Conservation (phyloP, 2,329 filamentous ascomycete species). For the Claviceps africana region DNA sequence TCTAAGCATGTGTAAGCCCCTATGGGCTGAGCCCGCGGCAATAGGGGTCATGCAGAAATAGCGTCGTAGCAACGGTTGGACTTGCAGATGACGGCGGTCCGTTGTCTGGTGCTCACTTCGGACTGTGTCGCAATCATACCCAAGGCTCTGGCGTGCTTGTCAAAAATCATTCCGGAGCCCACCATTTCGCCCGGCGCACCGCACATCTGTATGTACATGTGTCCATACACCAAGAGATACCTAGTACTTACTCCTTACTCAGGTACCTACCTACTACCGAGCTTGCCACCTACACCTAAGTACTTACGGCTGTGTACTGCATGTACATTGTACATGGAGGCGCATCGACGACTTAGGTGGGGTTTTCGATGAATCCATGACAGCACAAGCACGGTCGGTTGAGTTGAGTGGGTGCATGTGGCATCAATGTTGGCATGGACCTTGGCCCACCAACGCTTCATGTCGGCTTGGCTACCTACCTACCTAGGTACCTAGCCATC, state of each 20-base stretch:
- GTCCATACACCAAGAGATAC: too few relatives aligned
- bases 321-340: too few relatives aligned
- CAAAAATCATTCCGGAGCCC: background rate
- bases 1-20: background rate
- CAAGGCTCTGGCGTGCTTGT: background rate
- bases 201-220: background rate
- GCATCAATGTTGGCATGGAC: background rate
- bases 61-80: background rate
- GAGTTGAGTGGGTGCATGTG: too few relatives aligned
- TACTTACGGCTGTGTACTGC: too few relatives aligned
- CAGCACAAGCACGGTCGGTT: slow-evolving; percentile 1
- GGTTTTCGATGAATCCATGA: background rate
- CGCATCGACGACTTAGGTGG: slow-evolving; percentile 1
- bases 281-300: too few relatives aligned
- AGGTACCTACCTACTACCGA: too few relatives aligned
- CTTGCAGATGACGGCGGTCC: background rate
- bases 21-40: background rate
- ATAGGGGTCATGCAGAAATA: background rate
- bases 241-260: too few relatives aligned
- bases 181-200: background rate
- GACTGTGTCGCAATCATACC: too few relatives aligned
- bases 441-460: background rate
- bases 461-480: background rate
- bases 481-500: background rate
- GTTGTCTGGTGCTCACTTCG: background rate